A percentile compares a stretch with the other conserved stretches of the same genome.
Evolutionary conservation across 352 stramenopile species (phyloP).

Genomic region (Phytophthora tubulina): DNA sequence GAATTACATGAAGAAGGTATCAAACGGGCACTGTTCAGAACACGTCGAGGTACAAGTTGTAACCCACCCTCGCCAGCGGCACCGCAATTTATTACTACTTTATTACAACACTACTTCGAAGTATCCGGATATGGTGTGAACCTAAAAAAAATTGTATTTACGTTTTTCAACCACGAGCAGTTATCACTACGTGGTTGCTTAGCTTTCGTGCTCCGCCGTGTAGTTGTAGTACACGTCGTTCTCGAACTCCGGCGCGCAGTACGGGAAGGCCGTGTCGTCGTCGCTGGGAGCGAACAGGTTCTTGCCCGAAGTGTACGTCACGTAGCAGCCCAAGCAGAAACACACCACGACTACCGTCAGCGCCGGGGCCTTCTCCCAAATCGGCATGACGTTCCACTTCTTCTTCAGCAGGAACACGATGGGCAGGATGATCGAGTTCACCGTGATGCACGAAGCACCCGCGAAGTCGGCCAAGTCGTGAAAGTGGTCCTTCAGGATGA

Average conservation of each 20-base stretch:
- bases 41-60: neutral
- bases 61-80: too few relatives aligned
- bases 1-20: neutral
- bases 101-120: too few relatives aligned
- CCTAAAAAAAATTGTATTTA: neutral
- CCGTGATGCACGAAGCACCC: constrained; percentile 53
- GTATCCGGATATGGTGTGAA: too few relatives aligned
- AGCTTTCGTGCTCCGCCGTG: constrained; percentile 43
- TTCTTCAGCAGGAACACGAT: constrained; percentile 55
- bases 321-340: constrained; percentile 42
- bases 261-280: constrained; percentile 44
- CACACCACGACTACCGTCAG: constrained; percentile 39
- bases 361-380: constrained; percentile 40
- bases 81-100: too few relatives aligned
- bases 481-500: constrained; percentile 62
- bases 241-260: constrained; percentile 46
- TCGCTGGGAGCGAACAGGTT: constrained; percentile 40
- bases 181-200: neutral
- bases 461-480: constrained; percentile 53
- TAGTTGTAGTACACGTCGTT: constrained; percentile 57
- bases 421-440: constrained; percentile 57
- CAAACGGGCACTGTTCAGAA: neutral
- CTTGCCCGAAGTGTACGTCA: constrained; percentile 43
- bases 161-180: neutral
- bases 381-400: constrained; percentile 31